phyloP scores from a whole-genome alignment of 2,329 filamentous ascomycete species.

The Didymella exigua region DNA sequence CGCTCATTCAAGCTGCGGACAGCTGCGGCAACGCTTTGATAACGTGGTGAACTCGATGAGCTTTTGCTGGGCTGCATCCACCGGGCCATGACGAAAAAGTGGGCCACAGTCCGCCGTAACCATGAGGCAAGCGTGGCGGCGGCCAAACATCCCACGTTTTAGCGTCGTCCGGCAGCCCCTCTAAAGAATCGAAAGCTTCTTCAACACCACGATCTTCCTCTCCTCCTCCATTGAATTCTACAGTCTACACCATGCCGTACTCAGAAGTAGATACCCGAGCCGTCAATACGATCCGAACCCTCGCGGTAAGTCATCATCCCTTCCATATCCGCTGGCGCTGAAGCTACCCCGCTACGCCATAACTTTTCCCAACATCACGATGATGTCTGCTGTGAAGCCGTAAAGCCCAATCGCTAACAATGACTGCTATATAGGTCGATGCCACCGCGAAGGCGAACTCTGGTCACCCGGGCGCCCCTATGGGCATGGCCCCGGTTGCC shows the following conservation, averaged over 20 bases:
- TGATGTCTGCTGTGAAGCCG: constrained; percentile 2
- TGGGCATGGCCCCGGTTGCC: constrained; percentile 93
- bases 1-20: constrained; percentile 13
- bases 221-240: constrained; percentile 19
- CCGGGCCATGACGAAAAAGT: constrained; percentile 10
- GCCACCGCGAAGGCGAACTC: constrained; percentile 95
- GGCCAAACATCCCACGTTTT: constrained; percentile 9
- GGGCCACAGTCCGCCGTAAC: constrained; percentile 1
- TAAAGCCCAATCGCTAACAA: constrained; percentile 41
- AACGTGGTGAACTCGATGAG: constrained; percentile 9
- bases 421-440: constrained; percentile 74
- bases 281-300: constrained; percentile 96
- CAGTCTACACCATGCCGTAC: constrained; percentile 76
- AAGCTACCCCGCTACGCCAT: constrained; percentile 37
- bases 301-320: constrained; percentile 74
- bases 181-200: constrained; percentile 4
- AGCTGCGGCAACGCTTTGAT: constrained; percentile 21
- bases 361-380: constrained; percentile 23
- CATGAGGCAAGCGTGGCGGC: constrained; percentile 14
- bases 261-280: constrained; percentile 84
- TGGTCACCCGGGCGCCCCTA: constrained; percentile 97
- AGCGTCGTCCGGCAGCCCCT: background rate
- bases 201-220: constrained; percentile 16
- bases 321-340: constrained; percentile 14
- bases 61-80: constrained; percentile 11